These are phyloP conservation scores for Porogramme epimiltina DNA, from an alignment of 1,284 basidiomycete genomes.

Conservation along the genomic window DNA sequence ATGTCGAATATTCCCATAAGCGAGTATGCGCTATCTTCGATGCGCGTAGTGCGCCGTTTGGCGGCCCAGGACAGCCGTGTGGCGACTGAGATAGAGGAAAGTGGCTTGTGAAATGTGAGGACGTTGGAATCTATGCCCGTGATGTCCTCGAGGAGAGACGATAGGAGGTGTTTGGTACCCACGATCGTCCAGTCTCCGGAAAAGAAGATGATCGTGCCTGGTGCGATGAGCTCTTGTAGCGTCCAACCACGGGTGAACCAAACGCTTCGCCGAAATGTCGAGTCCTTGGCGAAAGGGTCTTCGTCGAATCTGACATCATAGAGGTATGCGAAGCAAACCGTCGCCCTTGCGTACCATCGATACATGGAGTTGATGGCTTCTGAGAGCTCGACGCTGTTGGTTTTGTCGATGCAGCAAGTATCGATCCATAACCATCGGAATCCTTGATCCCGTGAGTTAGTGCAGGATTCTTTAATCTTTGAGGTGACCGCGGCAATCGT, in stretches of 20 bases:
- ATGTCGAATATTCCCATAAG: slow-evolving; percentile 4
- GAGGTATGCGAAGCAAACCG: slow-evolving; percentile 2
- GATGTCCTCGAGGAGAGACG: neutral
- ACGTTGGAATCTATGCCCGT: neutral
- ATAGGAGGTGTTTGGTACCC: slow-evolving; percentile 1
- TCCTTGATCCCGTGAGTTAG: neutral
- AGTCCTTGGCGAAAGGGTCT: neutral
- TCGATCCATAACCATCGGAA: slow-evolving; percentile 5
- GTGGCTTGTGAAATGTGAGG: neutral
- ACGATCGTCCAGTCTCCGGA: neutral
- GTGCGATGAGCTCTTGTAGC: slow-evolving; percentile 11
- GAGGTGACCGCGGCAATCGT: neutral
- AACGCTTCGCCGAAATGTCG: neutral
- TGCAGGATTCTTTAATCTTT: neutral
- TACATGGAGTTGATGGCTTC: slow-evolving; percentile 8
- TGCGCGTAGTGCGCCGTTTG: neutral
- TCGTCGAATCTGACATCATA: neutral
- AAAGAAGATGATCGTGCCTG: neutral
- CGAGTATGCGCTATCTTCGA: slow-evolving; percentile 3
- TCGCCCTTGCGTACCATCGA: neutral
- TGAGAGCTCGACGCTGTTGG: slow-evolving; percentile 4
- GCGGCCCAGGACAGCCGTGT: slow-evolving; percentile 5
- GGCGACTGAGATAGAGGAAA: neutral
- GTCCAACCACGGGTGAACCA: slow-evolving; percentile 8
- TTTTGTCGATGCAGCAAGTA: slow-evolving; percentile 8